Conservation (phyloP, 306 rosid genomes). For the Acacia confusa region DNA sequence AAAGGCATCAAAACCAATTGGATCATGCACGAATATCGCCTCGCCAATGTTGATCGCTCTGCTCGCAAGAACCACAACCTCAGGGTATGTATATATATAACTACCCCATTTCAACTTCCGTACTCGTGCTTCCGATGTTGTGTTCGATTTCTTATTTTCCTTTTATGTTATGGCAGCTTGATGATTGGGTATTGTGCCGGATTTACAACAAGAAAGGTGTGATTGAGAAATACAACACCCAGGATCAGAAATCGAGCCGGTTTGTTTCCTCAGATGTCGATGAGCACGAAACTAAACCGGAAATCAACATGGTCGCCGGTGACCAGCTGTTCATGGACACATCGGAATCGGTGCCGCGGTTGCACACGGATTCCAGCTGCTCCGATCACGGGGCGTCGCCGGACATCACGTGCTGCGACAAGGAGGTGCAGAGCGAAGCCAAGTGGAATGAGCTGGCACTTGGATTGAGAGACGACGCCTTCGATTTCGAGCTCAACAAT, state of each 20-base stretch:
- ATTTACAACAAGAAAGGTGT: constrained; percentile 92
- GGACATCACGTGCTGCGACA: constrained; percentile 64
- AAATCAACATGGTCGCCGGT: constrained; percentile 21
- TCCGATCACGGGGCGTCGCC: constrained; percentile 82
- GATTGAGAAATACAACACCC: constrained; percentile 49
- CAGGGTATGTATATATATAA: constrained; percentile 52
- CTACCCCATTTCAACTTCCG: neutral
- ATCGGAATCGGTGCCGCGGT: constrained; percentile 64
- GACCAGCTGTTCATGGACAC: constrained; percentile 54
- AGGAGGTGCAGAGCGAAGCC: constrained; percentile 72
- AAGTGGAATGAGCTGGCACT: constrained; percentile 47
- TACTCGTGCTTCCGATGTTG: neutral
- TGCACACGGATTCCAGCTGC: constrained; percentile 64
- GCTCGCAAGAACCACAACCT: constrained; percentile 66
- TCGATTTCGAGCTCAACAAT: constrained; percentile 55
- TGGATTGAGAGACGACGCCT: constrained; percentile 21
- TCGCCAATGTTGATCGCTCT: constrained; percentile 92
- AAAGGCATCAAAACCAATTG: constrained; percentile 85
- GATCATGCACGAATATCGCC: constrained; percentile 99
- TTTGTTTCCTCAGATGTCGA: constrained; percentile 38
- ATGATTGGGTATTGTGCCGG: constrained; percentile 93
- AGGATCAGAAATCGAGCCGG: constrained; percentile 18
- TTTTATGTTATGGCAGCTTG: constrained; percentile 59
- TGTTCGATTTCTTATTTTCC: neutral
- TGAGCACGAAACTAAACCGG: constrained; percentile 70